A percentile compares a stretch with the other conserved stretches of the same genome.
Conservation (phyloP, 2,329 filamentous ascomycete species). For the Ceratocystis alfenasii region DNA sequence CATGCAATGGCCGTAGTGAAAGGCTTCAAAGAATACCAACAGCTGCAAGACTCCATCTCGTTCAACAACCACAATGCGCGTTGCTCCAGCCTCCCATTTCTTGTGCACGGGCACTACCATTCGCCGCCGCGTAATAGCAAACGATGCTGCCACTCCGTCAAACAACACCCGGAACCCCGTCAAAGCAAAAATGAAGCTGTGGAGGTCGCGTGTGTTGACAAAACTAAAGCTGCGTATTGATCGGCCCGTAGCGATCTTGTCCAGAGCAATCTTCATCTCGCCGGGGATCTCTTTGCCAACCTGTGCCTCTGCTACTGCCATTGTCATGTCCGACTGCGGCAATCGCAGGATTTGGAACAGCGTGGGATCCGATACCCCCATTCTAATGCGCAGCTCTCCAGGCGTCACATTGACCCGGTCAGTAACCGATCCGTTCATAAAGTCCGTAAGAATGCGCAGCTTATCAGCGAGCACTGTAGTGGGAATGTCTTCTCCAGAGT, state of each 20-base stretch:
- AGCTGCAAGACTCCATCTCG: conserved; percentile 66
- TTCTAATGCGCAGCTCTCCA: conserved; percentile 56
- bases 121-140: conserved; percentile 70
- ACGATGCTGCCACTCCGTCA: conserved; percentile 58
- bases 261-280: conserved; percentile 52
- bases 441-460: conserved; percentile 63
- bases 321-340: conserved; percentile 63
- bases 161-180: conserved; percentile 70
- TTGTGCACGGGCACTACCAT: conserved; percentile 92
- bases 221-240: conserved; percentile 65
- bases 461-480: conserved; percentile 65
- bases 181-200: conserved; percentile 64
- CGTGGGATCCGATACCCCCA: conserved; percentile 51
- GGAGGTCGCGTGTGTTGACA: conserved; percentile 54
- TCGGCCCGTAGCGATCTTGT: conserved; percentile 42
- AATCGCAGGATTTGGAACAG: conserved; percentile 57
- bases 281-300: conserved; percentile 49
- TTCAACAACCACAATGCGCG: conserved; percentile 67
- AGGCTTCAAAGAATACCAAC: conserved; percentile 78
- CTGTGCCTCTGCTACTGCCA: conserved; percentile 59
- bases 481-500: conserved; percentile 47
- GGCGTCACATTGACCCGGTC: conserved; percentile 73
- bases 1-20: conserved; percentile 77
- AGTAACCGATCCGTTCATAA: conserved; percentile 63
- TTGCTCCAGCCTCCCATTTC: conserved; percentile 76